Percentiles rank a stretch among this genome's conserved stretches.
Evolutionary conservation across 441 rosid species (phyloP).

Genomic region (Gossypium trilobum): DNA sequence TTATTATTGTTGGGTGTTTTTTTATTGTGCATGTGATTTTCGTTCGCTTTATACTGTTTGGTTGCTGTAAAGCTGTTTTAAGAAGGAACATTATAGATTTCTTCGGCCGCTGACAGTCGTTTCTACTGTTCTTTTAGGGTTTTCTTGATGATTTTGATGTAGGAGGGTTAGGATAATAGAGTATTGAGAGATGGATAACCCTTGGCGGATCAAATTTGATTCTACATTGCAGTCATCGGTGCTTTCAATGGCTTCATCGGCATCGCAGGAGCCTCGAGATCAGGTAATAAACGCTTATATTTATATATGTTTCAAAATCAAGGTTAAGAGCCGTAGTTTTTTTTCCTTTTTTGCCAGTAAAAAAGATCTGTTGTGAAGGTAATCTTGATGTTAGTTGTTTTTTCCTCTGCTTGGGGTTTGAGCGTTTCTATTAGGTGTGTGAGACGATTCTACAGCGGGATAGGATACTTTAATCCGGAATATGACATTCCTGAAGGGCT

Average conservation of each 20-base stretch:
- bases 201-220: constrained; percentile 34
- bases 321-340: neutral
- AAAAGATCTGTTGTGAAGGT: neutral
- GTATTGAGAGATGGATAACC: constrained; percentile 26
- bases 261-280: constrained; percentile 29
- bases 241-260: constrained; percentile 22
- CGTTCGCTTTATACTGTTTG: neutral
- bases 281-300: constrained; percentile 20
- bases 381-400: neutral
- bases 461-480: neutral
- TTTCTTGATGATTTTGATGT: constrained; percentile 18
- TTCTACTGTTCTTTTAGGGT: neutral
- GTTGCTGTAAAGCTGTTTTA: neutral
- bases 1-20: neutral
- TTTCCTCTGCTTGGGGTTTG: neutral
- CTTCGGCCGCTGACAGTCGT: neutral
- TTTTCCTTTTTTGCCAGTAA: neutral
- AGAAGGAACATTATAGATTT: neutral
- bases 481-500: neutral
- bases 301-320: neutral
- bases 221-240: constrained; percentile 24
- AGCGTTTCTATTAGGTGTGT: neutral
- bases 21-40: neutral
- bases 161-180: constrained; percentile 19
- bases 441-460: neutral